phyloP scores from a whole-genome alignment of 768 basidiomycete genomes.

The Daedaleopsis nitida region DNA sequence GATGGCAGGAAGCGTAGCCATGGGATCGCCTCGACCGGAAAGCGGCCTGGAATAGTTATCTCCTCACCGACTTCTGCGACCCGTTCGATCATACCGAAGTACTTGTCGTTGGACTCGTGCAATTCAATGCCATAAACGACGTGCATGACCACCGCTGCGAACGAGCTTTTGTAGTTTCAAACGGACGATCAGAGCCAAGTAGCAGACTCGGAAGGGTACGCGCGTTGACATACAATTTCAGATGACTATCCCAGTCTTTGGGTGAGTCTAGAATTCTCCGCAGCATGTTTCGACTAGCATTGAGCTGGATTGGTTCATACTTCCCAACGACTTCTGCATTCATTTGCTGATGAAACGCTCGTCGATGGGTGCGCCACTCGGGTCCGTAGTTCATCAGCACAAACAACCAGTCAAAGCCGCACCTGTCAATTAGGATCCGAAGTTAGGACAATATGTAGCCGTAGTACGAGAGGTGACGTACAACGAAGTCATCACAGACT shows the following conservation, averaged over 20 bases:
- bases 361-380: constrained; percentile 15
- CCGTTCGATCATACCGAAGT: constrained; percentile 27
- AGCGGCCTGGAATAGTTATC: constrained; percentile 25
- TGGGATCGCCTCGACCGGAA: constrained; percentile 35
- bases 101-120: constrained; percentile 26
- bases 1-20: constrained; percentile 16
- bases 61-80: constrained; percentile 30
- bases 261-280: constrained; percentile 6
- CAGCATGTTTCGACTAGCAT: background rate
- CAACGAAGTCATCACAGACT: constrained; percentile 25
- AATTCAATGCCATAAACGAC: constrained; percentile 34
- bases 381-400: background rate
- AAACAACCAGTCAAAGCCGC: constrained; percentile 3
- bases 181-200: background rate
- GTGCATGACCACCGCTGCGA: constrained; percentile 21
- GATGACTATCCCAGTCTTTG: constrained; percentile 4
- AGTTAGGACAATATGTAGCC: background rate
- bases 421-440: background rate
- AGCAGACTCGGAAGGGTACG: background rate
- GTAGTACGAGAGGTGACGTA: constrained; percentile 3
- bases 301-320: constrained; percentile 10
- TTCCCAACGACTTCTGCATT: constrained; percentile 1
- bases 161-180: background rate
- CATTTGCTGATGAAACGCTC: constrained; percentile 16
- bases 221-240: constrained; percentile 4